Percentiles rank a stretch among this genome's conserved stretches.
phyloP scores from a whole-genome alignment of 2,329 filamentous ascomycete genomes.

The Gyromitra esculenta region DNA sequence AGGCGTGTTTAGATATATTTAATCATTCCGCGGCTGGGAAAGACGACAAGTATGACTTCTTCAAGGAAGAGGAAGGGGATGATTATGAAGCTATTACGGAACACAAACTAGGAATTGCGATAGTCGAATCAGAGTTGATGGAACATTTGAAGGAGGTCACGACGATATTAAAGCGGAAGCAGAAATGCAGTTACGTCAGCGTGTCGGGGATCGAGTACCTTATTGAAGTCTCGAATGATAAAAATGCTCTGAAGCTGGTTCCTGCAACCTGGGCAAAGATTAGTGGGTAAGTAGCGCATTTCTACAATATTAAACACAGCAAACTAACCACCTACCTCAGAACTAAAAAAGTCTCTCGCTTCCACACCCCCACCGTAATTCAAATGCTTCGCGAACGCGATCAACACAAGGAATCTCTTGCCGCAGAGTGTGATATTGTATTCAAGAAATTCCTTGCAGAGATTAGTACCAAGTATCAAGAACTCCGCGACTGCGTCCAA shows the following conservation, averaged over 20 bases:
- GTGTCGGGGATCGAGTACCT: constrained; percentile 89
- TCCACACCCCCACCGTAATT: constrained; percentile 92
- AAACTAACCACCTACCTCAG: constrained; percentile 59
- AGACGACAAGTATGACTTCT: constrained; percentile 95
- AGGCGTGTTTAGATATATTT: constrained; percentile 82
- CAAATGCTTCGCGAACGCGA: constrained; percentile 85
- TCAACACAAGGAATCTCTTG: constrained; percentile 91
- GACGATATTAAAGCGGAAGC: constrained; percentile 75
- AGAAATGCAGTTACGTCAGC: constrained; percentile 79
- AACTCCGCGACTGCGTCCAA: constrained; percentile 86
- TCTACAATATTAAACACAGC: not conserved
- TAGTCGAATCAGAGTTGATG: constrained; percentile 87
- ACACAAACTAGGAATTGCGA: constrained; percentile 89
- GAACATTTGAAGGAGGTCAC: constrained; percentile 77
- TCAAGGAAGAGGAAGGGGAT: constrained; percentile 74
- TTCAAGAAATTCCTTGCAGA: constrained; percentile 76
- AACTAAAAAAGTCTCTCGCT: constrained; percentile 89
- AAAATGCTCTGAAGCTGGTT: constrained; percentile 78
- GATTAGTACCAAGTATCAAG: constrained; percentile 85
- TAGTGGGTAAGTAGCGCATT: constrained; percentile 64
- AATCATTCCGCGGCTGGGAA: constrained; percentile 82
- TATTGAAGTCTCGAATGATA: constrained; percentile 84
- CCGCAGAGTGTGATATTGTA: constrained; percentile 87
- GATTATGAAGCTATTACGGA: constrained; percentile 83
- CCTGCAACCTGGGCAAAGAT: constrained; percentile 96